Base-by-base conservation (phyloP, 1,284 basidiomycete species). In the Puccinia horiana region DNA sequence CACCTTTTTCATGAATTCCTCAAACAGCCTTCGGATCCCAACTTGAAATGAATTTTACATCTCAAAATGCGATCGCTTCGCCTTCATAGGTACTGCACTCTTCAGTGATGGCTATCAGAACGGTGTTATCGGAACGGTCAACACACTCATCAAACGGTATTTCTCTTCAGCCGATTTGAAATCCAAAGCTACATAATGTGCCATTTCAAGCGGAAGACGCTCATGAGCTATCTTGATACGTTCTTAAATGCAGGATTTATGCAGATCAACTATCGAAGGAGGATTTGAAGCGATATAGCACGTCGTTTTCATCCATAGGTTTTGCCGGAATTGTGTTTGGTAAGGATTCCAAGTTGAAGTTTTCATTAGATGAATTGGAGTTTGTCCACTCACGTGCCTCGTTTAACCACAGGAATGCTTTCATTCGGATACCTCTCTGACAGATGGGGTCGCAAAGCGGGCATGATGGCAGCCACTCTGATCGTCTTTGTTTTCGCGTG, bases 371-470 rank as follows among this genome's bases (percentile, higher is more conserved):
- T 18, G 14, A 80, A 14, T 2, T 44, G 1, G 2, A 54, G 40
- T 23, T 32, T 35, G 29, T n/a, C 26, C 26, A 23, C 77, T 69
- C 35, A 52, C 5, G 20, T 35, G 18, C 47, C 40, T 44, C 16
- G 11, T 69, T 37, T 11, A 37, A 52, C 20, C 35, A 26, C n/a
- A 82, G 80, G 80, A 61, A 82, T 82, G 80, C 84, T 87, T 16
- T 69, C 84, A 11, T 89, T 89, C 76, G 89, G 89, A 35, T 94
- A 91, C 86, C 88, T 95, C 81, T 93, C 93, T 11, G 95, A 97
- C 87, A 93, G 92, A 86, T 85, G 95, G 81, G 95, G 95, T 11
- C 91, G 95, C 78, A 96, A 96, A 86, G 92, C 92, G 85, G 93
- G 94, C 82, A 95, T 94, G 94, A 92, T 94, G 91, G 85, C 90